These are phyloP conservation scores for Castanea crenata DNA, from an alignment of 306 rosid species.

Conservation along the genomic window DNA sequence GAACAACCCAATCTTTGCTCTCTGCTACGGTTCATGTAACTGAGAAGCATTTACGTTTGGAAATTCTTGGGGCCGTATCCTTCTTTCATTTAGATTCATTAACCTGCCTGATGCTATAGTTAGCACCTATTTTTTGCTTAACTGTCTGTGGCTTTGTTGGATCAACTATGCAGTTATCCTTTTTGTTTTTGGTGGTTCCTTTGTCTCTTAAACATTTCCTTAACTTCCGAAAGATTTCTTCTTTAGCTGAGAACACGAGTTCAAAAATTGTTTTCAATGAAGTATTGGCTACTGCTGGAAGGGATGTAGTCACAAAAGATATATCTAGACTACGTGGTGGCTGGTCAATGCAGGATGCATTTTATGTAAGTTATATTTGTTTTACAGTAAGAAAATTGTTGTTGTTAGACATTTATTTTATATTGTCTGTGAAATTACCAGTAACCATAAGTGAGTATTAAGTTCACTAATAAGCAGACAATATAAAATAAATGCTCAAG, in stretches of 20 bases:
- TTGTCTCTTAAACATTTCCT: conserved; percentile 37
- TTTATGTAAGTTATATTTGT: conserved; percentile 60
- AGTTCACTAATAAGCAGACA: neutral
- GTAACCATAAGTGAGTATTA: neutral
- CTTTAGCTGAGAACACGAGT: conserved; percentile 87
- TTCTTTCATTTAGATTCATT: conserved; percentile 23
- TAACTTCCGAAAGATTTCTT: conserved; percentile 68
- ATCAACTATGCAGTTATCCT: neutral
- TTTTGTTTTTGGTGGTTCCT: conserved; percentile 4
- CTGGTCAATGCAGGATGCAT: conserved; percentile 98
- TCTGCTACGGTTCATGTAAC: conserved; percentile 70
- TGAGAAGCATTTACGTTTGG: conserved; percentile 86
- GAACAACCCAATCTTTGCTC: conserved; percentile 88
- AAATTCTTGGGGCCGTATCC: conserved; percentile 97
- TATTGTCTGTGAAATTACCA: neutral
- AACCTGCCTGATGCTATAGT: neutral
- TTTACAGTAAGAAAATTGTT: conserved; percentile 14
- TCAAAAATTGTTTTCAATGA: conserved; percentile 80
- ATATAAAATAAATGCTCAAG: no score
- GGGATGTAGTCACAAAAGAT: conserved; percentile 85
- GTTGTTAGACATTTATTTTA: neutral
- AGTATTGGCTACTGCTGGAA: conserved; percentile 86
- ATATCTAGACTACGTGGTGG: conserved; percentile 94
- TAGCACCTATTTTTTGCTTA: neutral
- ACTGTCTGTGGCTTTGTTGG: neutral